These are phyloP conservation scores for Triadica sebifera DNA, from an alignment of 345 rosid genomes.

Conservation along the genomic window DNA sequence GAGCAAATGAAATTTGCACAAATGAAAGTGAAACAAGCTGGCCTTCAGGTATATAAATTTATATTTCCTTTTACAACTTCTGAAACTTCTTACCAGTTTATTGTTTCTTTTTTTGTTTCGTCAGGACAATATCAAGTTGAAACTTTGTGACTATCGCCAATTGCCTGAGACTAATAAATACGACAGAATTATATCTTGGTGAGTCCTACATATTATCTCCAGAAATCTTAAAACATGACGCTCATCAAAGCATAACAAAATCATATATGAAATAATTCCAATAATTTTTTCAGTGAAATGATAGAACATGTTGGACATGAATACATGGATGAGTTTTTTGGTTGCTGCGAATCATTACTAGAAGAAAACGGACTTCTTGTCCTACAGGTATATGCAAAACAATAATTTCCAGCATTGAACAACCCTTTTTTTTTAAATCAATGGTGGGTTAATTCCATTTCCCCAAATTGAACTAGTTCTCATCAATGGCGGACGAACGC, in stretches of 20 bases:
- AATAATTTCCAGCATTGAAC: too few species aligned
- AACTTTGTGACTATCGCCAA: conserved; percentile 76
- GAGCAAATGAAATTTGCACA: conserved; percentile 75
- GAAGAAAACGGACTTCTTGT: conserved; percentile 73
- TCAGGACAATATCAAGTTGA: conserved; percentile 59
- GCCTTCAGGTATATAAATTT: conserved; percentile 53
- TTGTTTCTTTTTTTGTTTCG: not conserved
- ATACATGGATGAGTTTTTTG: conserved; percentile 76
- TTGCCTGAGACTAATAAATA: conserved; percentile 48
- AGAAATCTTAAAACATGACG: too few species aligned
- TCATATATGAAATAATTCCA: too few species aligned
- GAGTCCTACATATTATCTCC: conserved; percentile 2
- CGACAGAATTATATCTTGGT: conserved; percentile 86
- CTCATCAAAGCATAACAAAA: too few species aligned
- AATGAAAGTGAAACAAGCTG: conserved; percentile 68
- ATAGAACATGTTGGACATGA: conserved; percentile 89
- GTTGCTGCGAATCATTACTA: conserved; percentile 62
- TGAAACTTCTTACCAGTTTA: too few species aligned
- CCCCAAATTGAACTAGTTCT: conserved; percentile 41
- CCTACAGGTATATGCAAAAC: conserved; percentile 53
- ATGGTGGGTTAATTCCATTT: not conserved
- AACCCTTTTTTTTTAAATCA: too few species aligned
- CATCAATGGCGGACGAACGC: conserved; percentile 70
- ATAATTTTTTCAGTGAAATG: conserved; percentile 62
- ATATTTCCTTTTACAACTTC: too few species aligned